Percentiles rank a stretch among this genome's conserved stretches.
Evolutionary conservation across 176 grass and related monocot genomes (phyloP).

Genomic region (Aegilops bicornis): DNA sequence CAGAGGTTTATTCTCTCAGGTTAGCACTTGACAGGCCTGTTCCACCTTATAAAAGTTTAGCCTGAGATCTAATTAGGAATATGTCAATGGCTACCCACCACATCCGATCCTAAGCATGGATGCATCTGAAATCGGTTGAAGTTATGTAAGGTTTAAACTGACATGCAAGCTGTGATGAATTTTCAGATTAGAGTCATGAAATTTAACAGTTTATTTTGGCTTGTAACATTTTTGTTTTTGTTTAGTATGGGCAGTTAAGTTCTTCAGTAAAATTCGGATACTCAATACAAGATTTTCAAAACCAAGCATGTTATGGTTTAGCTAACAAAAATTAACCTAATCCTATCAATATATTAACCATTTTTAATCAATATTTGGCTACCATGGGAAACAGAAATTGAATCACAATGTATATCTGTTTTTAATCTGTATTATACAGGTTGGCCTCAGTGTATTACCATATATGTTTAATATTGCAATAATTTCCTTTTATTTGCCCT

Average conservation of each 20-base stretch:
- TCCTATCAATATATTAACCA: neutral
- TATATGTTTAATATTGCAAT: too few species aligned
- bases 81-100: neutral
- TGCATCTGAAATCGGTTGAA: neutral
- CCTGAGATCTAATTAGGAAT: conserved; percentile 2
- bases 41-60: neutral
- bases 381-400: neutral
- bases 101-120: neutral
- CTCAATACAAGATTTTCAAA: neutral
- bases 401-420: neutral
- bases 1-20: too few species aligned
- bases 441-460: neutral
- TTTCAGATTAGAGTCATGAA: conserved; percentile 25
- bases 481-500: too few species aligned
- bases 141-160: neutral
- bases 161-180: neutral
- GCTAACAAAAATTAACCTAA: conserved; percentile 9
- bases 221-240: neutral
- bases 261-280: neutral
- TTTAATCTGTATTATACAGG: neutral
- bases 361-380: neutral
- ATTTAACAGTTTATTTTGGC: conserved; percentile 19
- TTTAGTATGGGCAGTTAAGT: neutral
- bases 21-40: too few species aligned
- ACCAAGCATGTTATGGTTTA: neutral